Evolutionary conservation across 2,329 filamentous ascomycete genomes (phyloP).

Genomic region (Scytalidium lignicola): DNA sequence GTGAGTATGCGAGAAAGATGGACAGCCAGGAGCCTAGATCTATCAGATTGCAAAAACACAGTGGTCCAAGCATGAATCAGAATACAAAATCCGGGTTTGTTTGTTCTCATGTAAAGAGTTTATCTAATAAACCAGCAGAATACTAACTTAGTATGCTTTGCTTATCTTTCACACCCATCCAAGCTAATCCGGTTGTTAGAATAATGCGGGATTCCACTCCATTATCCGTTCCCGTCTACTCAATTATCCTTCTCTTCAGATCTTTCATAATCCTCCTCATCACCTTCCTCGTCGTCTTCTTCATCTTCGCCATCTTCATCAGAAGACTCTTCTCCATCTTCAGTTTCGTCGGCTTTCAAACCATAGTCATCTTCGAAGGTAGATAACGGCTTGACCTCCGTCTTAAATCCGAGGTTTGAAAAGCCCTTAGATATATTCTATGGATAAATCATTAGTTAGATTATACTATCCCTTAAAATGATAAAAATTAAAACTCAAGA

Average conservation of each 20-base stretch:
- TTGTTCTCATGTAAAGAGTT: too few relatives aligned
- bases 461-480: background rate
- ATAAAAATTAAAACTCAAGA: conserved; percentile 3
- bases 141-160: too few relatives aligned
- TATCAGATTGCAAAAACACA: too few relatives aligned
- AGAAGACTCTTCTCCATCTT: conserved; percentile 36
- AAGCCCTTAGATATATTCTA: conserved; percentile 75
- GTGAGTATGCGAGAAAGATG: too few relatives aligned
- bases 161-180: too few relatives aligned
- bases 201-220: background rate
- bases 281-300: conserved; percentile 13
- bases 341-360: conserved; percentile 59
- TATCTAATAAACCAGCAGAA: too few relatives aligned
- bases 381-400: conserved; percentile 66
- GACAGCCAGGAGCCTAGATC: too few relatives aligned
- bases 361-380: conserved; percentile 91
- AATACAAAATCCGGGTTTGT: too few relatives aligned
- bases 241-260: conserved; percentile 23
- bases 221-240: conserved; percentile 5
- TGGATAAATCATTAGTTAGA: conserved; percentile 4
- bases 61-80: too few relatives aligned
- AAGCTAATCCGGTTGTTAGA: too few relatives aligned
- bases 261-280: conserved; percentile 7
- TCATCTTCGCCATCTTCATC: conserved; percentile 20
- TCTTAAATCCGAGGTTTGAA: conserved; percentile 70